Base-by-base conservation (phyloP, 192 early-diverging fungal species). In the Backusella tuberculispora region DNA sequence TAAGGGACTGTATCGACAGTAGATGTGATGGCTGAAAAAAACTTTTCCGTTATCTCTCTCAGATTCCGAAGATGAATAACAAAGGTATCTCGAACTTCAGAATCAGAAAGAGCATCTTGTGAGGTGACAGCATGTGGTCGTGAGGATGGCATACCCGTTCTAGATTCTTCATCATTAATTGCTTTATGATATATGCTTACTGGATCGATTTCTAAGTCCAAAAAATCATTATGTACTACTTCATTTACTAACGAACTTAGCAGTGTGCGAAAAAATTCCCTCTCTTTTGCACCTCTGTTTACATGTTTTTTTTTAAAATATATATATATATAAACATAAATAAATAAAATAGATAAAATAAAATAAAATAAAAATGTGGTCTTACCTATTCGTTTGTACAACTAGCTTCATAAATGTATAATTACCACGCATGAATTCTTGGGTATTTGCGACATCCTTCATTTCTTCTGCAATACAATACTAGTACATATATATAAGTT, bases 341-440 rank as follows among this genome's bases (percentile, higher is more conserved):
- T 44, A 19, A 67, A 56, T 56, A 14, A 21, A 56, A 6, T 21
- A 56, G 24, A 17, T 21, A 6, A 9, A 56, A 15, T 15, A 24
- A 17, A 56, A 56, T 14, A 9, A 60, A 26, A 21, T 24, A 12
- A 13, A 26, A 3, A 60, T 26, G 9, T 4, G 6, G 6, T 38
- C 0, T 63, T 72, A 91, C 90, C 96, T 90, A 78, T 94, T 96
- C 77, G 97, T 96, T 74, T 98, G 95, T 45, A 99, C 91, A 0
- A 98, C 95, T 42, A 99, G 89, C 80, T 95, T 95, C 87, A 99
- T 95, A 83, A 99, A 99, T 40, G 96, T 91, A 48, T 96, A 98
- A 84, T 99, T 97, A 37, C 95, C 95, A n/a, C 95, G 85, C 90
- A 97, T 88, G 79, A 98, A 97, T 78, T 99, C 98, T 48, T 94